Percentiles rank a stretch among this genome's conserved stretches.
Conservation (phyloP, 2,329 filamentous ascomycete genomes). For the Pyrenophora seminiperda region DNA sequence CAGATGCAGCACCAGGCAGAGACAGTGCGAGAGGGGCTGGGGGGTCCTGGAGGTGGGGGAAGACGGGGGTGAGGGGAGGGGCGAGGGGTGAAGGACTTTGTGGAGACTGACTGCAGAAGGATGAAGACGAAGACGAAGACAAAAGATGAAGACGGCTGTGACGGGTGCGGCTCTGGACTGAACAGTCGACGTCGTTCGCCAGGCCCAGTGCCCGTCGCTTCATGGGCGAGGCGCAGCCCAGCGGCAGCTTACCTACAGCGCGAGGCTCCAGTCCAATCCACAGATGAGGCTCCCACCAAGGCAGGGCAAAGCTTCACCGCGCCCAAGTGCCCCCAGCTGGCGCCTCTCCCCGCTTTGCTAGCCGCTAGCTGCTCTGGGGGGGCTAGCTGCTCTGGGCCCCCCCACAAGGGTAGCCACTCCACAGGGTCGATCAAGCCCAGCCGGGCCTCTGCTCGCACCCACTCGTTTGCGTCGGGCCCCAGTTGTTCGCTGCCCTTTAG, state of each 20-base stretch:
- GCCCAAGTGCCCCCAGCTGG: constrained; percentile 1
- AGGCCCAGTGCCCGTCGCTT: not conserved
- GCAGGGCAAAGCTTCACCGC: constrained; percentile 10
- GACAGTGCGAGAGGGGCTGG: constrained; percentile 1
- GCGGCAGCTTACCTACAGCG: constrained; percentile 17
- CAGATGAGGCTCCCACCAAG: constrained; percentile 21
- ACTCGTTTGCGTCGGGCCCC: not conserved
- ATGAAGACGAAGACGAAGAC: not conserved
- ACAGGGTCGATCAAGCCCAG: constrained; percentile 14
- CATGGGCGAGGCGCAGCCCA: constrained; percentile 13
- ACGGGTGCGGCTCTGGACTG: not conserved
- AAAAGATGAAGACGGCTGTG: not conserved
- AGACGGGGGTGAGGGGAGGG: not conserved
- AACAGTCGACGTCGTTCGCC: not conserved
- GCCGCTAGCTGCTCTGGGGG: constrained; percentile 13
- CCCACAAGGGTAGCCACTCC: constrained; percentile 7
- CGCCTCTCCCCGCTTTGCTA: constrained; percentile 13
- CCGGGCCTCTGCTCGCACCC: constrained; percentile 1
- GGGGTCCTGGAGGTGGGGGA: not conserved
- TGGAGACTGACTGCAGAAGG: not conserved
- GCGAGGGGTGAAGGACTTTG: not conserved
- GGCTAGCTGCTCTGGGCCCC: constrained; percentile 14
- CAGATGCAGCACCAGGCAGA: constrained; percentile 1
- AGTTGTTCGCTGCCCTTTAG: not conserved
- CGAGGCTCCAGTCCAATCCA: constrained; percentile 20